Conservation (phyloP, 192 early-diverging fungal genomes). For the Coemansia biformis region DNA sequence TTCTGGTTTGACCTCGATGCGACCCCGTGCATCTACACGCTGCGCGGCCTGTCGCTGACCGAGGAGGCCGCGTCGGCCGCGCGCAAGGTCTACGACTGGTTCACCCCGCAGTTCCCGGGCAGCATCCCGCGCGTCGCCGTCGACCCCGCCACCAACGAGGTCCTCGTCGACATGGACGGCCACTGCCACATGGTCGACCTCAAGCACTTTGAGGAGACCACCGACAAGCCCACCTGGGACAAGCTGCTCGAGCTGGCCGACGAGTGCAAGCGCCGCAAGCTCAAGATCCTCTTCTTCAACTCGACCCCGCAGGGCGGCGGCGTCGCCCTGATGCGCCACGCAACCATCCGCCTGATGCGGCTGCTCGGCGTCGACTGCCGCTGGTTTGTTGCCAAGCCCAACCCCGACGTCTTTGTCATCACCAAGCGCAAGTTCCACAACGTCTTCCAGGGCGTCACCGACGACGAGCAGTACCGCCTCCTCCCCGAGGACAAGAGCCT, state of each 20-base stretch:
- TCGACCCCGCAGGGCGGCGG: conserved; percentile 83
- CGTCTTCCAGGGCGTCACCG: conserved; percentile 75
- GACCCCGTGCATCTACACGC: conserved; percentile 64
- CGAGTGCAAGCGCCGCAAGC: conserved; percentile 54
- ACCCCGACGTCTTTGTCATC: conserved; percentile 79
- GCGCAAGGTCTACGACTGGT: conserved; percentile 65
- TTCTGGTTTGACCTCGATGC: conserved; percentile 75
- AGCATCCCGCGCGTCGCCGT: conserved; percentile 68
- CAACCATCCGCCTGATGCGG: conserved; percentile 63
- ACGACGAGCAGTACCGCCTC: conserved; percentile 51
- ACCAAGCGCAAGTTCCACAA: conserved; percentile 89
- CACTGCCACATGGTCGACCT: conserved; percentile 63
- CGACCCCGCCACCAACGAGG: conserved; percentile 59
- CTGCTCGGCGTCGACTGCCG: conserved; percentile 63
- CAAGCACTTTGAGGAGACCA: conserved; percentile 60
- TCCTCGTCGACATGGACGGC: conserved; percentile 68
- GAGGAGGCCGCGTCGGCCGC: conserved; percentile 69
- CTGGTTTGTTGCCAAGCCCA: conserved; percentile 77
- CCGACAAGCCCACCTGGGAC: conserved; percentile 62
- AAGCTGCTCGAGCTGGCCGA: conserved; percentile 54
- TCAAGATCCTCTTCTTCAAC: conserved; percentile 69
- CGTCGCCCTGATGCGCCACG: conserved; percentile 85
- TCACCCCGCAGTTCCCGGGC: conserved; percentile 67
- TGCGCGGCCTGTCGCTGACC: conserved; percentile 57
- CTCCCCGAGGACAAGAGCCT: conserved; percentile 58